Evolutionary conservation across 306 rosid species (phyloP).

Genomic region (Cucumis sativus): Cucumber_9930_V3 NC_026659.2:13216001-13216500

Average conservation of each 20-base stretch:
- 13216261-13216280: slow-evolving; percentile 60
- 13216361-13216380: slow-evolving; percentile 75
- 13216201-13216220: neutral
- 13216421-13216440: slow-evolving; percentile 26
- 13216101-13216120: slow-evolving; percentile 56
- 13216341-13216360: slow-evolving; percentile 95
- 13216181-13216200: slow-evolving; percentile 91
- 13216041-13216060: neutral
- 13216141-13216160: slow-evolving; percentile 92
- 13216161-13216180: slow-evolving; percentile 94
- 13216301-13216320: slow-evolving; percentile 57
- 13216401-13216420: neutral
- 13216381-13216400: neutral
- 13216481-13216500: slow-evolving; percentile 83
- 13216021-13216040: neutral
- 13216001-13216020: neutral
- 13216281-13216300: slow-evolving; percentile 78
- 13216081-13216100: neutral
- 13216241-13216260: slow-evolving; percentile 2
- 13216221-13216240: neutral
- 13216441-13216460: slow-evolving; percentile 79
- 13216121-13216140: slow-evolving; percentile 92
- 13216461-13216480: slow-evolving; percentile 90
- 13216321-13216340: slow-evolving; percentile 72
- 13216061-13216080: neutral